A percentile compares a stretch with the other conserved stretches of the same genome.
These are phyloP conservation scores for Prunus kanzakura DNA, from an alignment of 306 rosid genomes.

Conservation along the genomic window DNA sequence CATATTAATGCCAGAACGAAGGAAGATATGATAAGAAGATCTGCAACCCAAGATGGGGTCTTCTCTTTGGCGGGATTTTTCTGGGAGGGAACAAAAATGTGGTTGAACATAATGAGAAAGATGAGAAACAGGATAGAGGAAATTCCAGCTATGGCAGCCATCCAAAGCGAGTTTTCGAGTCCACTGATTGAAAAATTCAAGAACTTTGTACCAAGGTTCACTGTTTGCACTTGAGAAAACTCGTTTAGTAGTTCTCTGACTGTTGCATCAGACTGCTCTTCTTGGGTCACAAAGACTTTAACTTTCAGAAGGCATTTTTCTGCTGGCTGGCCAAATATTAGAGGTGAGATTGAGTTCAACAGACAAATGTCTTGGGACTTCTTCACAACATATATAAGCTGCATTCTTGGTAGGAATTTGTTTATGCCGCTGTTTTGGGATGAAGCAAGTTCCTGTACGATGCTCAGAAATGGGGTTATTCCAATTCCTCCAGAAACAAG, in stretches of 20 bases:
- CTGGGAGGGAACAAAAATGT: conserved; percentile 38
- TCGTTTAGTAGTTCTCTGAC: conserved; percentile 42
- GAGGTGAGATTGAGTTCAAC: conserved; percentile 54
- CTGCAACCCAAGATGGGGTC: conserved; percentile 61
- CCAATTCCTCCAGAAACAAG: conserved; percentile 90
- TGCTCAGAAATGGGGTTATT: conserved; percentile 82
- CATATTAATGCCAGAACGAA: conserved; percentile 47
- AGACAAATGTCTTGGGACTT: conserved; percentile 58
- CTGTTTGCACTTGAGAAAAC: conserved; percentile 42
- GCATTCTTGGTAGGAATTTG: conserved; percentile 45
- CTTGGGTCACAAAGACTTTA: conserved; percentile 73
- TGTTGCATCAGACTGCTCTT: conserved; percentile 41
- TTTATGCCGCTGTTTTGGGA: conserved; percentile 20
- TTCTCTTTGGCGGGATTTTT: conserved; percentile 42
- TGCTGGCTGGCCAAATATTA: conserved; percentile 43
- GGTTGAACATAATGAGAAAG: conserved; percentile 54
- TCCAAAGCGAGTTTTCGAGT: conserved; percentile 53
- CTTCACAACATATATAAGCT: conserved; percentile 62
- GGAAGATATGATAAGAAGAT: conserved; percentile 57
- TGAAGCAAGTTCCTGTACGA: conserved; percentile 62
- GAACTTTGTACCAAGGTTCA: conserved; percentile 39
- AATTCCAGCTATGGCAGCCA: conserved; percentile 62
- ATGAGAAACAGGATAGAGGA: conserved; percentile 48
- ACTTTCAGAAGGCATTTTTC: conserved; percentile 45
- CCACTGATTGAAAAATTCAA: conserved; percentile 53